Base-by-base conservation (phyloP, 2,329 filamentous ascomycete species). In the Fusarium sublunatum region DNA sequence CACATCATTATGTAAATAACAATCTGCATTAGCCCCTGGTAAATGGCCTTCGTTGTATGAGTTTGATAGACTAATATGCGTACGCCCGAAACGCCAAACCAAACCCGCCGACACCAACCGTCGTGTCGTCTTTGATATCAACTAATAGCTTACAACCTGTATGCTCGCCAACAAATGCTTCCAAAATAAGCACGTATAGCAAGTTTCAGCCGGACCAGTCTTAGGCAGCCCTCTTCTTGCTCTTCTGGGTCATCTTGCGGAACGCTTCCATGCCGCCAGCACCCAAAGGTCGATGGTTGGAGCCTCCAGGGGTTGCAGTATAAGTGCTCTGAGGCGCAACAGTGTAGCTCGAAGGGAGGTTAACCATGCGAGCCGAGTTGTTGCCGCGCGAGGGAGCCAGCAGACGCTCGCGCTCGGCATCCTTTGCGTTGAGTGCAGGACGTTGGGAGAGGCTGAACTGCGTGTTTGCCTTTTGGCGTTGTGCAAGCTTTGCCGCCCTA, bases 211-310 rank as follows among this genome's bases (percentile, higher is more conserved):
- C 10, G 22, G 9, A 4, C 25, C 4, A 4, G 10, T 25, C 28
- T 62, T 57, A 70, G 40, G 42, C 51, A 13, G 66, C 64, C 63
- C 71, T 71, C 77, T 85, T 86, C 78, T 88, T 88, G 61, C 81
- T 81, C 76, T 86, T 88, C 69, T 86, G 82, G 9, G 85, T 87
- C 82, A 89, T 88, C 76, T 82, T 86, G 61, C 85, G 81, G 77
- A 89, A 89, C 1, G 87, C 86, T 65, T 88, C 86, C 73, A 86
- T 79, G 56, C 86, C 87, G 59, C 81, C 82, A n/a, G 86, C 82
- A 47, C 87, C 87, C 61, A 89, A 84, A 10, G 87, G 87, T 38
- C 85, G 80, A 63, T 84, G 84, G 63, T 86, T 84, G 6, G 80
- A 75, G 5, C 76, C 79, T 36, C 79, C 19, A 19, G 19, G 77